Evolutionary conservation across 139 green algal genomes (phyloP), one percentile per base, ranked within the genome.

Genomic region (Ettlia oleoabundans): DNA sequence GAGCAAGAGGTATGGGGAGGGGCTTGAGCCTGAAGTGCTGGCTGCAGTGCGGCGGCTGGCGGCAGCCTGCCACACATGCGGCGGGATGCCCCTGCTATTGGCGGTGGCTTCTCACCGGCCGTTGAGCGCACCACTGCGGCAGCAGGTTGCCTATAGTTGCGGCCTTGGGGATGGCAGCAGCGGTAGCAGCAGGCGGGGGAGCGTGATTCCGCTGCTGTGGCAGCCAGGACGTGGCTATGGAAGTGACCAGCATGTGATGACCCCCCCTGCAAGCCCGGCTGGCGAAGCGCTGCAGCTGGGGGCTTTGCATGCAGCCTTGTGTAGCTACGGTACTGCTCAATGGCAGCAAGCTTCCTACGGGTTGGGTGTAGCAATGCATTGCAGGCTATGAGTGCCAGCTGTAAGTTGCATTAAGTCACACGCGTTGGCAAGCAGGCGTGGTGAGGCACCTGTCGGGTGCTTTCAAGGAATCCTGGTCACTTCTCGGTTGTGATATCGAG

Each of bases 21-120:
- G 73, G 24, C 52, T 79, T 32, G 72, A 79, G 61, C 33, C 19
- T 2, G 33, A 22, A 1, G 72, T 47, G 35, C 72, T 79, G 22
- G 51, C 51, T 10, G 52, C 72, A 13, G 72, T 79, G 72, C 72
- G 72, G 6, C 51, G 35, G 33, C 21, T 79, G 72, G 51, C 35
- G 21, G 52, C 19, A 26, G 70, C 42, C 30, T 77, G 70, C 43
- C 70, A 24, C 6, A 30, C 70, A 9, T 75, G 67, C 70, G 2
- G 38, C 67, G 28, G 67, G 26, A 7, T 26, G 5, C 73, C 73
- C 10, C 73, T 80, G 53, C 73, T 80, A 52, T 53, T 80, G 37
- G 73, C 35, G 22, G 73, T 80, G 4, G 73, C 24, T 4, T 35
- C 32, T 7, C 5, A n/a, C 1, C 38, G 26, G 5, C 51, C 37